Conservation (phyloP, 1,284 basidiomycete genomes). For the Trichosporon asahii region DNA sequence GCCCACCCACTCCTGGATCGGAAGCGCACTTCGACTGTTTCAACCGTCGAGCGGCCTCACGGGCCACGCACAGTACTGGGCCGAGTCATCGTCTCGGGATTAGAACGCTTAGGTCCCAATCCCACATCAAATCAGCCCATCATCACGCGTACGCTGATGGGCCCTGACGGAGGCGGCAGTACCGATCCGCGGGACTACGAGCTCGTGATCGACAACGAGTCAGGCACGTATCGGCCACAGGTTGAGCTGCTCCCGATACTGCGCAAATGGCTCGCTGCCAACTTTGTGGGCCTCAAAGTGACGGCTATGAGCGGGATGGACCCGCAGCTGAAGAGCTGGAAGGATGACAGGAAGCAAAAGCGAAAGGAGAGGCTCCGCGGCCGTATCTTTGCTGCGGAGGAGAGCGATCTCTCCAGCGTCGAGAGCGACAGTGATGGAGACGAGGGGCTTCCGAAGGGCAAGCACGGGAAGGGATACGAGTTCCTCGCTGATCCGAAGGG, state of each 20-base stretch:
- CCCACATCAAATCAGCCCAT: neutral
- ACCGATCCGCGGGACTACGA: conserved; percentile 52
- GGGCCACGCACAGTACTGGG: neutral
- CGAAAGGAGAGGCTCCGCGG: neutral
- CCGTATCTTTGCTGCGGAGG: neutral
- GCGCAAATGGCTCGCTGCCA: conserved; percentile 56
- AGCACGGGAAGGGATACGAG: neutral
- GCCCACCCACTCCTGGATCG: neutral
- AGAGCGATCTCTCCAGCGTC: neutral
- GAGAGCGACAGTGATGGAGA: neutral
- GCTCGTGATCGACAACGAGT: conserved; percentile 58
- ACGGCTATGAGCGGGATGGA: conserved; percentile 61
- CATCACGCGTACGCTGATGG: conserved; percentile 7
- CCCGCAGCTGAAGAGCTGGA: conserved; percentile 51
- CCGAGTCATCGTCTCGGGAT: neutral
- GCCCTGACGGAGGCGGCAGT: neutral
- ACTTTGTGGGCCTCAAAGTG: conserved; percentile 64
- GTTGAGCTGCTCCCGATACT: conserved; percentile 52
- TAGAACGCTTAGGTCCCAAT: neutral
- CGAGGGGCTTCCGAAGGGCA: neutral
- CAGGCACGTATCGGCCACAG: conserved; percentile 57
- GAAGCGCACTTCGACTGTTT: neutral
- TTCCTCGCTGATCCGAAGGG: neutral
- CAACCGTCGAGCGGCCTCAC: neutral
- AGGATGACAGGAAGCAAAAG: conserved; percentile 30